These are phyloP conservation scores for Cinnamomum micranthum DNA, from an alignment of 164 flowering plant genomes.

Conservation along the genomic window DNA sequence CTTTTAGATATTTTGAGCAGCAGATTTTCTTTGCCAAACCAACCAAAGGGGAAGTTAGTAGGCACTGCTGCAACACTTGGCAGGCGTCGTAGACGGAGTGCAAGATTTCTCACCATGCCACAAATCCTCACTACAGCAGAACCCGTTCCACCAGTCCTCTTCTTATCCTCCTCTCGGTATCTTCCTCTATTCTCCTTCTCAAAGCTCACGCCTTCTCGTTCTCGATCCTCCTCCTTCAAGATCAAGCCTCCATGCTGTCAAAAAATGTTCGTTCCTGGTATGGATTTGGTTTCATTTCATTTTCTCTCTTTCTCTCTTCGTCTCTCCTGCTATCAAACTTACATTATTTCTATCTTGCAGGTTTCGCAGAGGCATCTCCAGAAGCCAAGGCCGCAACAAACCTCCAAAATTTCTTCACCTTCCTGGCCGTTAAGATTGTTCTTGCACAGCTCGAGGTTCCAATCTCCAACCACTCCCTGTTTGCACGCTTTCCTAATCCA, in stretches of 20 bases:
- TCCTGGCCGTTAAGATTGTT: slow-evolving; percentile 79
- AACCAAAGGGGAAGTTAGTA: neutral
- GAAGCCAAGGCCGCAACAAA: slow-evolving; percentile 77
- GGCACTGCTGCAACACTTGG: neutral
- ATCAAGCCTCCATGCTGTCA: slow-evolving; percentile 40
- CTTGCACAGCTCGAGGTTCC: slow-evolving; percentile 77
- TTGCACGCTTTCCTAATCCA: no score
- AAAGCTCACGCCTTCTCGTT: slow-evolving; percentile 4
- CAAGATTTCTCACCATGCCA: neutral
- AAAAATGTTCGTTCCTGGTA: slow-evolving; percentile 92
- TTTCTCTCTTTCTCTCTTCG: neutral
- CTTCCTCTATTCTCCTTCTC: slow-evolving; percentile 28
- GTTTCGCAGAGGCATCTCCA: slow-evolving; percentile 93
- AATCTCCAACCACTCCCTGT: neutral
- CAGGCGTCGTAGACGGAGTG: neutral
- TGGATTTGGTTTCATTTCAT: slow-evolving; percentile 11
- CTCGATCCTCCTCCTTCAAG: slow-evolving; percentile 20
- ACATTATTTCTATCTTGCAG: slow-evolving; percentile 25
- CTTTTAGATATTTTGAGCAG: neutral
- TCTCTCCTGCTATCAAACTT: neutral
- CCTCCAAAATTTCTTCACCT: slow-evolving; percentile 82
- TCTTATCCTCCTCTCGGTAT: slow-evolving; percentile 27
- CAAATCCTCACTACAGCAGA: neutral
- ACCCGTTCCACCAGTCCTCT: slow-evolving; percentile 21
- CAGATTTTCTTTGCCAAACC: neutral